Percentiles rank a stretch among this genome's conserved stretches.
These are phyloP conservation scores for Papilionanthe hybrid DNA, from an alignment of 116 monocot genomes.

Conservation along the genomic window DNA sequence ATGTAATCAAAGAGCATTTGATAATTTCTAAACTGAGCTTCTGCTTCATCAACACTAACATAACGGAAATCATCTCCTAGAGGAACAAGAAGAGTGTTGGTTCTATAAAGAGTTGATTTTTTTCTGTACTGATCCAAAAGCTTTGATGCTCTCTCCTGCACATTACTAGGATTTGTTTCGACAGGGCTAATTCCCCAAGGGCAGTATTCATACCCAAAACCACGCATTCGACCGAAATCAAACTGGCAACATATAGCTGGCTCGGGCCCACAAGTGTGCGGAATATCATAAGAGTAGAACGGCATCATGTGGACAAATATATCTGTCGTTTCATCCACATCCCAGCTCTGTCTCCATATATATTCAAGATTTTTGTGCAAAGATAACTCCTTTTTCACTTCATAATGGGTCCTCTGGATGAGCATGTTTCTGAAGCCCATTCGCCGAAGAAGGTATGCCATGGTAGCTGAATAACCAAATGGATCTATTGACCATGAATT, in stretches of 20 bases:
- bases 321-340: constrained; percentile 86
- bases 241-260: constrained; percentile 98
- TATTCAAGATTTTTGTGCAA: constrained; percentile 78
- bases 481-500: constrained; percentile 99
- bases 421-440: constrained; percentile 99
- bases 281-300: constrained; percentile 99
- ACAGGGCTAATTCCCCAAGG: constrained; percentile 85
- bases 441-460: constrained; percentile 90
- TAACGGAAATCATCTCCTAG: constrained; percentile 98
- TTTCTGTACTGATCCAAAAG: constrained; percentile 92
- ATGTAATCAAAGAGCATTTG: constrained; percentile 88
- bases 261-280: constrained; percentile 97
- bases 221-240: constrained; percentile 86
- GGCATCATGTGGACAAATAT: constrained; percentile 99
- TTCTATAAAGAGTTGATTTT: constrained; percentile 92
- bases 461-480: constrained; percentile 96
- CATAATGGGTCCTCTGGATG: constrained; percentile 97
- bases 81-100: constrained; percentile 89
- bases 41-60: constrained; percentile 80
- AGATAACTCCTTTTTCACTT: constrained; percentile 92
- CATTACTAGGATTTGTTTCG: constrained; percentile 78
- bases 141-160: constrained; percentile 72
- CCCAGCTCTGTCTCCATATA: constrained; percentile 95
- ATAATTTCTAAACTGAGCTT: constrained; percentile 87
- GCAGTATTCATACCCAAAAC: constrained; percentile 78